Percentiles rank a stretch among this genome's conserved stretches.
Conservation (phyloP, 1,284 basidiomycete genomes). For the Sporisorium graminicola region DNA sequence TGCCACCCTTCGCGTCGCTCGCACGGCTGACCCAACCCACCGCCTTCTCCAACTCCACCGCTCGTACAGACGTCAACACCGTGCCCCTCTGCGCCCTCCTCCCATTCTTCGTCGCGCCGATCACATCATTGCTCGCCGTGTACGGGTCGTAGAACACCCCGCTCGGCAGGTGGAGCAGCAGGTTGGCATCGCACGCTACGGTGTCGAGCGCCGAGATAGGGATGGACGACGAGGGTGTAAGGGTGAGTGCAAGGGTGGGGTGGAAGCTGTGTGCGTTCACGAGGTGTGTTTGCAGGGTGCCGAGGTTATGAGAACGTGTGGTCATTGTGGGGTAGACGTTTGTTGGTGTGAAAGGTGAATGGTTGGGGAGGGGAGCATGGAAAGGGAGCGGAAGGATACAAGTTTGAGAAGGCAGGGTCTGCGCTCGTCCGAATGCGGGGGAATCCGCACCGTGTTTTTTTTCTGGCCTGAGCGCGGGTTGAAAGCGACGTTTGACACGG, state of each 20-base stretch:
- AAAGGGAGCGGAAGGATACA: neutral
- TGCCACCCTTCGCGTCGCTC: neutral
- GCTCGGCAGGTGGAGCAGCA: constrained; percentile 30
- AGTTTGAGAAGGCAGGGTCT: neutral
- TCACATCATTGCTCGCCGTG: constrained; percentile 14
- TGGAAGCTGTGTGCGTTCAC: constrained; percentile 19
- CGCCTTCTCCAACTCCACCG: constrained; percentile 29
- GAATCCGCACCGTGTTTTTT: neutral
- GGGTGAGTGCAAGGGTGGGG: constrained; percentile 12
- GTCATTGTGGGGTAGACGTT: neutral
- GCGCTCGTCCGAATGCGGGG: neutral
- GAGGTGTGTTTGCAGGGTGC: neutral
- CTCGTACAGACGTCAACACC: neutral
- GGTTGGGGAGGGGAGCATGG: neutral
- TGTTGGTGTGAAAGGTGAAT: neutral
- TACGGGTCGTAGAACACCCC: constrained; percentile 44
- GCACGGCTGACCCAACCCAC: constrained; percentile 15
- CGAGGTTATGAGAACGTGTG: neutral
- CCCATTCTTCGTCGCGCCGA: neutral
- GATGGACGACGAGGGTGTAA: neutral
- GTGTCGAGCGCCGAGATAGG: too few species aligned
- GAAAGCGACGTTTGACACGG: neutral
- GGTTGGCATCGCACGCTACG: constrained; percentile 4
- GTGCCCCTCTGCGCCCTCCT: neutral
- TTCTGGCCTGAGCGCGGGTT: neutral